phyloP scores from a whole-genome alignment of 208 protist genomes.

The Novymonas esmeraldas region DNA sequence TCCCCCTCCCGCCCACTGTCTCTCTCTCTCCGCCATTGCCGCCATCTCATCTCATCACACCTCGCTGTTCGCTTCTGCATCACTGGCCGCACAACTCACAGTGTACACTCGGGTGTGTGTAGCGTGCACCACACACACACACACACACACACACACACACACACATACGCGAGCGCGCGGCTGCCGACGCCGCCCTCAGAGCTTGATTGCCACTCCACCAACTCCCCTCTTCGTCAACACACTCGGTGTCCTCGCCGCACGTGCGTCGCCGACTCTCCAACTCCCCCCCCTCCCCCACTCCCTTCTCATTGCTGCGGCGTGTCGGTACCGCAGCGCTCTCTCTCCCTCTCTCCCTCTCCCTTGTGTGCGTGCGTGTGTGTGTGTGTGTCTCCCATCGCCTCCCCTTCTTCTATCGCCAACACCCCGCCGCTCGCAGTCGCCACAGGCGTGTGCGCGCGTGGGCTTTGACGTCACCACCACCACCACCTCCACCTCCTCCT shows the following conservation, averaged over 20 bases:
- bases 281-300: neutral
- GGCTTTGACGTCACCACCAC: neutral
- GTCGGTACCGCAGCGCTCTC: too few species aligned
- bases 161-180: too few species aligned
- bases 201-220: too few species aligned
- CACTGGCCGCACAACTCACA: too few species aligned
- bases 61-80: neutral
- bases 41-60: neutral
- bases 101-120: too few species aligned
- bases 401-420: neutral
- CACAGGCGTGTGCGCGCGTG: neutral
- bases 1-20: too few species aligned
- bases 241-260: too few species aligned
- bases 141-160: too few species aligned
- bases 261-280: neutral
- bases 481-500: neutral
- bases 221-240: too few species aligned
- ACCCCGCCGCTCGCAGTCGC: neutral
- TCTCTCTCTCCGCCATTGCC: too few species aligned
- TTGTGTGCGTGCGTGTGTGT: neutral
- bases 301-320: neutral
- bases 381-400: neutral
- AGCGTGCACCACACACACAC: too few species aligned
- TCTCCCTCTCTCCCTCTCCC: neutral
- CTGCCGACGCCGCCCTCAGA: too few species aligned